Base-by-base conservation (phyloP, 352 stramenopile species). In the Pythium volutum region DNA sequence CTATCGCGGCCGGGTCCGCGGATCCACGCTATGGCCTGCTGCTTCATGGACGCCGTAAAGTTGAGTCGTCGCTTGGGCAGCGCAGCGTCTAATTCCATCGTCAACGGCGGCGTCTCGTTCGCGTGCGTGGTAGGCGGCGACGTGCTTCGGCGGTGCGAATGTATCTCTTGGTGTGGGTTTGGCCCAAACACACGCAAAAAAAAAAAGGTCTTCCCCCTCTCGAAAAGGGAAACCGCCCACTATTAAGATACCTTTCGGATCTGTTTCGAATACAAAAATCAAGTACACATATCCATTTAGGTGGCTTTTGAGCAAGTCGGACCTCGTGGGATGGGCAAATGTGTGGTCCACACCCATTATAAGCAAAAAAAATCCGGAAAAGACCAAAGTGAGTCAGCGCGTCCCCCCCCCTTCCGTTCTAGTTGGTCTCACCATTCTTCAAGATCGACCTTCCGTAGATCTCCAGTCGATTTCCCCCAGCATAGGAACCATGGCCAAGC, bases 21-120 rank as follows among this genome's bases (percentile, higher is more conserved):
- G 29, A 71, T 71, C 64, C 64, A 71, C 45, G 50, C 59, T 51
- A 71, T 64, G 1, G 64, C 64, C 52, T 71, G 55, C 52, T 71
- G 55, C 51, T 71, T 71, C 57, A 66, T 66, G 1, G 52, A 46
- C 27, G 63, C 25, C 18, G 64, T 61, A 36, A 71, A 66, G 57
- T 58, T 67, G 41, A 59, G 43, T 14, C 59, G 65, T 15, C 48
- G 42, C 48, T 69, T 63, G 47, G 62, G 47, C 31, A 68, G 47
- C 29, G 53, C 61, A 0, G 48, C 27, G 33, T 46, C 41, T 11
- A 31, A 8, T 14, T 59, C 49, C 41, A 51, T 60, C 3, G 11
- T 16, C 4, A 10, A n/a, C 20, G 15, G 27, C 29, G 23, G 25
- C 9, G 11, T n/a, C 38, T 0, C 25, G 11, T 23, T 39, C 7